phyloP scores from a whole-genome alignment of 192 early-diverging fungal species.

The Anaeromyces robustus region DNA sequence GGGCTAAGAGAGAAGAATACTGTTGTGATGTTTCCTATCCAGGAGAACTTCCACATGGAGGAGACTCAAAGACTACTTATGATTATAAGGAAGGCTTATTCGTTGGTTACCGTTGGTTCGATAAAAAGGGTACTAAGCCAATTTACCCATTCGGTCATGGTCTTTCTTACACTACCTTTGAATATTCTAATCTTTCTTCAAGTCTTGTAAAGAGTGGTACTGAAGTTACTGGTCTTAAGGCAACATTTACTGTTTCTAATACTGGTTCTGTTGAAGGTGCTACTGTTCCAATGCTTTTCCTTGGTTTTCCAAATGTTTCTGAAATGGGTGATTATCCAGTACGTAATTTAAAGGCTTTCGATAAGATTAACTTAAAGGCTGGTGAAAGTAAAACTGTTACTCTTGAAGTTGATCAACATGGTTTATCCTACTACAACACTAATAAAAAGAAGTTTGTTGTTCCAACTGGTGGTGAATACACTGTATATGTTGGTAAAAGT shows the following conservation, averaged over 20 bases:
- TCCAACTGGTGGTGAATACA: neutral
- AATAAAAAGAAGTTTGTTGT: neutral
- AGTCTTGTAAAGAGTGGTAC: neutral
- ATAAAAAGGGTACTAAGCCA: neutral
- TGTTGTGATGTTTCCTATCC: neutral
- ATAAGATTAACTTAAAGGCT: slow-evolving; percentile 4
- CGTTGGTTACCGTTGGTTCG: slow-evolving; percentile 6
- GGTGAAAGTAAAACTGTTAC: slow-evolving; percentile 20
- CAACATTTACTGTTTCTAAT: slow-evolving; percentile 16
- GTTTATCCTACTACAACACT: slow-evolving; percentile 10
- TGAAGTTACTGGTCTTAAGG: neutral
- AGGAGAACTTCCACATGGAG: neutral
- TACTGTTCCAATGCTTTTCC: slow-evolving; percentile 15
- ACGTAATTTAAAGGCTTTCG: neutral
- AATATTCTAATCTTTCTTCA: slow-evolving; percentile 16
- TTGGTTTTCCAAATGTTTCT: slow-evolving; percentile 13
- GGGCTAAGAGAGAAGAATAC: neutral
- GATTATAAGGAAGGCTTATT: slow-evolving; percentile 2
- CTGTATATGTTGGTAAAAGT: neutral
- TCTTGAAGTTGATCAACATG: slow-evolving; percentile 15
- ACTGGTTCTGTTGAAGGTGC: slow-evolving; percentile 9
- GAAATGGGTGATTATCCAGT: neutral
- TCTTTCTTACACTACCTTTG: slow-evolving; percentile 45
- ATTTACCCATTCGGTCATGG: slow-evolving; percentile 36
- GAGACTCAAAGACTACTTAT: neutral